phyloP scores from a whole-genome alignment of 345 rosid species.

The Sisymbrium altissimum region DNA sequence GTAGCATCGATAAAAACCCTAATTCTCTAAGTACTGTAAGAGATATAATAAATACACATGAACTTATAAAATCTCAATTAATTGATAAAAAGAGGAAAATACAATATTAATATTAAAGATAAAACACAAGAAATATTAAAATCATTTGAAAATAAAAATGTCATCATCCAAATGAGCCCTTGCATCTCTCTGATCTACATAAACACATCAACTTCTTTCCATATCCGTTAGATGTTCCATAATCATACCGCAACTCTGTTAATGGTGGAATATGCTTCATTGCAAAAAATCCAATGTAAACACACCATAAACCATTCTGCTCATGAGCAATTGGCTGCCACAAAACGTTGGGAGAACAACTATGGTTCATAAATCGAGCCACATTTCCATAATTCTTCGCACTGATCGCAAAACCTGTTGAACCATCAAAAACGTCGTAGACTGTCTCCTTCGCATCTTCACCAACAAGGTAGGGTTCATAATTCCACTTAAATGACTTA shows the following conservation, averaged over 20 bases:
- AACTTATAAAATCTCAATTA: no score
- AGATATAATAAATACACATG: no score
- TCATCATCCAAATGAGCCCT: conserved; percentile 40
- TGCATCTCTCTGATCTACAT: conserved; percentile 53
- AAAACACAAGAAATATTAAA: background rate
- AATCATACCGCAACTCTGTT: conserved; percentile 46
- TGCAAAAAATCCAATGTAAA: conserved; percentile 41
- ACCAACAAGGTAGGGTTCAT: background rate
- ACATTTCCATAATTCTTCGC: conserved; percentile 70
- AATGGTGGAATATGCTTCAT: conserved; percentile 47
- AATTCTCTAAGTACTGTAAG: no score
- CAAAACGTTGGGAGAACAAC: conserved; percentile 66
- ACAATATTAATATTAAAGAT: background rate
- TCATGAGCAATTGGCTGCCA: conserved; percentile 59
- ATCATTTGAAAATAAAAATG: background rate
- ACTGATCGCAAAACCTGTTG: conserved; percentile 47
- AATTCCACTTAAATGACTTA: conserved; percentile 19
- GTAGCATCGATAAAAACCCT: no score
- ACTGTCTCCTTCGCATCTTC: conserved; percentile 26
- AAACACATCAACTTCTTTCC: conserved; percentile 41
- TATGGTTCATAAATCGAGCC: conserved; percentile 80
- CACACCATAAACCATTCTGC: conserved; percentile 12
- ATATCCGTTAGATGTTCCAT: conserved; percentile 28
- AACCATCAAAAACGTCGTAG: conserved; percentile 13
- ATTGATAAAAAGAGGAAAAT: background rate